Base-by-base conservation (phyloP, 805 yeast genomes). In the Saturnispora halmiae region DNA sequence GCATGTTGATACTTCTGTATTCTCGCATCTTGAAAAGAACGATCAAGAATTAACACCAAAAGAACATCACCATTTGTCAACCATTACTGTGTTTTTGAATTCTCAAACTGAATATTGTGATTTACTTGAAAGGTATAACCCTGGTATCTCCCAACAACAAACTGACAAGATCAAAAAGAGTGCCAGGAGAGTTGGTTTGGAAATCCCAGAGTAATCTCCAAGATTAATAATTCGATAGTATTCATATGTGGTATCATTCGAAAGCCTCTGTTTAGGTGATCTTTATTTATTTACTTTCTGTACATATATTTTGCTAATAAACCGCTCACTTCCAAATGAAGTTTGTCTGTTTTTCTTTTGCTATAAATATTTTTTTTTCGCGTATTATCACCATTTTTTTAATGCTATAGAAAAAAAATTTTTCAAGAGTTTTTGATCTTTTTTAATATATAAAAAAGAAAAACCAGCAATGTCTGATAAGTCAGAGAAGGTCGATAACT, bases 141-240 rank as follows among this genome's bases (percentile, higher is more conserved):
- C 94, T 3, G 92, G 95, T 2, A 66, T 81, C 46, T 75, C 75
- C 20, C 74, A 82, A 76, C 72, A 77, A 20, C 94, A 83, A 53
- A 73, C 72, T 38, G 96, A 90, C 46, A 77, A 80, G 42, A 79
- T 90, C 21, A 69, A 77, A 51, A 74, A 72, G 55, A 82, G 95
- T 1, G 98, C 97, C 6, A 71, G 79, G 42, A 72, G 79, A 47
- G 98, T 90, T n/a, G 98, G 98, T 0, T 69, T 90, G 40, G 75
- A 76, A 40, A 64, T 80, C 11, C 87, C 86, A 6, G 66, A 68
- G 46, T 56, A 46, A 21, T 22, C n/a, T n/a, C n/a, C n/a, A n/a
- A n/a, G n/a, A n/a, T n/a, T 22, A 7, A 27, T 29, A 14, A 9
- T 16, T 11, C 22, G 15, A 14, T 13, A 13, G 16, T 18, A 30